These are phyloP conservation scores for Hevea brasiliensis DNA, from an alignment of 345 rosid species.

Conservation along the genomic window DNA sequence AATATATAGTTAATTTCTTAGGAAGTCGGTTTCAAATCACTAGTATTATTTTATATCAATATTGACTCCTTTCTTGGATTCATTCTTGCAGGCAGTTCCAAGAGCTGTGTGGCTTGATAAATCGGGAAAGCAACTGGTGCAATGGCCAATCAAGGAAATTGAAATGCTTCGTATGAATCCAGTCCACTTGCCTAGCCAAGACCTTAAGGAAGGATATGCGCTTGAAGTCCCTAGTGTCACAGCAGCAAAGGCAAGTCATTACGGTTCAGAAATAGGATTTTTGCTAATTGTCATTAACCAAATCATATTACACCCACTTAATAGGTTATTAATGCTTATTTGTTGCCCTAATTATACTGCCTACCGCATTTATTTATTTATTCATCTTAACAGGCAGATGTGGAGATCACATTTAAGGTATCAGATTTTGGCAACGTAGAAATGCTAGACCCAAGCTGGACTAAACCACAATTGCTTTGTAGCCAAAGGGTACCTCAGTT, in stretches of 20 bases:
- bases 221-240: constrained; percentile 55
- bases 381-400: constrained; percentile 55
- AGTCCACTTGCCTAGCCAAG: constrained; percentile 1
- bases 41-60: too few relatives aligned
- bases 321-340: background rate
- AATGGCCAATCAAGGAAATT: too few relatives aligned
- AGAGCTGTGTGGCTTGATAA: constrained; percentile 42
- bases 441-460: constrained; percentile 47
- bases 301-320: background rate
- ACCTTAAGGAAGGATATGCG: constrained; percentile 38
- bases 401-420: constrained; percentile 55
- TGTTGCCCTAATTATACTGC: too few relatives aligned
- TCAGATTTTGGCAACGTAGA: constrained; percentile 49
- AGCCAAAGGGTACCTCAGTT: constrained; percentile 46
- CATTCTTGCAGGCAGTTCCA: constrained; percentile 56
- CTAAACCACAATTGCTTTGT: constrained; percentile 56
- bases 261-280: background rate
- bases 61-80: background rate
- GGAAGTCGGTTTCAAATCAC: too few relatives aligned
- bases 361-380: background rate
- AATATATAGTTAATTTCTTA: constrained; percentile 5
- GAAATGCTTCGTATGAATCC: too few relatives aligned
- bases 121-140: too few relatives aligned
- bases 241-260: constrained; percentile 50
- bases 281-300: background rate